phyloP scores from a whole-genome alignment of 2,329 filamentous ascomycete species.

The Domatiomyces catenatus region DNA sequence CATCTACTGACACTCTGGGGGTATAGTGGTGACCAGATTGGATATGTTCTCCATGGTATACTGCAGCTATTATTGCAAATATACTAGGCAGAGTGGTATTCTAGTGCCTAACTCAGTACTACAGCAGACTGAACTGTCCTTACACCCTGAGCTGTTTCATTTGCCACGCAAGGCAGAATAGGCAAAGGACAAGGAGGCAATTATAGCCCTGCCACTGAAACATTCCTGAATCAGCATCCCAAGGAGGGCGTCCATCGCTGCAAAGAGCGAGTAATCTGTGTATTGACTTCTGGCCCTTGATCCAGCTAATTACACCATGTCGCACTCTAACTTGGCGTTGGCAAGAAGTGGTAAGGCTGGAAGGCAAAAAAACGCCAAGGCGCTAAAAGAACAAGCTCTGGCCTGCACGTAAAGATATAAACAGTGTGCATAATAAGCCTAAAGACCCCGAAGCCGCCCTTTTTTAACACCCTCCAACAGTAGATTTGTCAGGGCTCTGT shows the following conservation, averaged over 20 bases:
- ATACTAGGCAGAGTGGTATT: neutral
- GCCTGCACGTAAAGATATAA: neutral
- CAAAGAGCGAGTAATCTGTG: neutral
- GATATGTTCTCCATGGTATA: too few species aligned
- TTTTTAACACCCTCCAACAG: neutral
- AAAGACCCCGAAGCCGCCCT: neutral
- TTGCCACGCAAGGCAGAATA: neutral
- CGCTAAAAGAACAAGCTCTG: neutral
- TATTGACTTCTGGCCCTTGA: neutral
- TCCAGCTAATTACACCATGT: neutral
- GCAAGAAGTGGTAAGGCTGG: neutral
- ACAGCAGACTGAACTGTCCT: neutral
- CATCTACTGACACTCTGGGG: neutral
- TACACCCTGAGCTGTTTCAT: neutral
- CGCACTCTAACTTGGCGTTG: too few species aligned
- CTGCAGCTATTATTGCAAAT: neutral
- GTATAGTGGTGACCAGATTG: too few species aligned
- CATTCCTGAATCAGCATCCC: neutral
- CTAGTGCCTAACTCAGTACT: neutral
- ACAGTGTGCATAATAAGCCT: neutral
- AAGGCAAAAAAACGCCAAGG: neutral
- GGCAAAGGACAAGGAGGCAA: neutral
- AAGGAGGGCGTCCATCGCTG: neutral
- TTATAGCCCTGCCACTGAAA: neutral
- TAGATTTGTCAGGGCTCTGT: neutral